Evolutionary conservation across 140 eudicot genomes (phyloP).

Genomic region (Flaveria floridana): DNA sequence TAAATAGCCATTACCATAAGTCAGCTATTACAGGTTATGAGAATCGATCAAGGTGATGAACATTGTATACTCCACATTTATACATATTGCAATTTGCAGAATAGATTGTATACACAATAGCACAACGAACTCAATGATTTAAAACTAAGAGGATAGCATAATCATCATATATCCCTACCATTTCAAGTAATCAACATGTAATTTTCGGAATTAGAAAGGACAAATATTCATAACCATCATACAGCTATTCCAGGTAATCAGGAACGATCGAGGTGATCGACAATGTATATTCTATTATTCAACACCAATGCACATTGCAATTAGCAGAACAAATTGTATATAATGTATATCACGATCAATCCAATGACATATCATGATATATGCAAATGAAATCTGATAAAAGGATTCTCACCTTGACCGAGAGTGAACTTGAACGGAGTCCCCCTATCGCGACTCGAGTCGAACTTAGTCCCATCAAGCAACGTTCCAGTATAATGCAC

Average conservation of each 20-base stretch:
- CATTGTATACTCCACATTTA: not conserved
- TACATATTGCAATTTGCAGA: constrained; percentile 14
- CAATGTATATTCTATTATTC: not conserved
- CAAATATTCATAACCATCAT: not conserved
- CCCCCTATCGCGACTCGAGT: constrained; percentile 75
- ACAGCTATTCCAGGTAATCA: not conserved
- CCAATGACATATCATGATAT: not conserved
- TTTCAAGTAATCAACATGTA: not conserved
- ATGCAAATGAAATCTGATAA: not conserved
- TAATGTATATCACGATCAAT: not conserved
- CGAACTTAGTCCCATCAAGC: constrained; percentile 74
- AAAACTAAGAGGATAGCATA: not conserved
- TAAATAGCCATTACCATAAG: not conserved
- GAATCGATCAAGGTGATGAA: not conserved
- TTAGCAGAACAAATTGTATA: not conserved
- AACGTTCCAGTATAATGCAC: constrained; percentile 71
- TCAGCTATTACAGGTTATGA: not conserved
- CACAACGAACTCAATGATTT: not conserved
- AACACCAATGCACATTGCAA: constrained; percentile 2
- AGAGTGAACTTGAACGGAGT: constrained; percentile 72
- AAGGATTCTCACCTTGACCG: constrained; percentile 57
- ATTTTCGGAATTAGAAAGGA: not conserved
- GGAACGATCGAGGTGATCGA: not conserved
- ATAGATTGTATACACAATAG: not conserved
- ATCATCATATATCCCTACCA: not conserved